Evolutionary conservation across 2,329 filamentous ascomycete species (phyloP).

Genomic region (Venturia pyrina): DNA sequence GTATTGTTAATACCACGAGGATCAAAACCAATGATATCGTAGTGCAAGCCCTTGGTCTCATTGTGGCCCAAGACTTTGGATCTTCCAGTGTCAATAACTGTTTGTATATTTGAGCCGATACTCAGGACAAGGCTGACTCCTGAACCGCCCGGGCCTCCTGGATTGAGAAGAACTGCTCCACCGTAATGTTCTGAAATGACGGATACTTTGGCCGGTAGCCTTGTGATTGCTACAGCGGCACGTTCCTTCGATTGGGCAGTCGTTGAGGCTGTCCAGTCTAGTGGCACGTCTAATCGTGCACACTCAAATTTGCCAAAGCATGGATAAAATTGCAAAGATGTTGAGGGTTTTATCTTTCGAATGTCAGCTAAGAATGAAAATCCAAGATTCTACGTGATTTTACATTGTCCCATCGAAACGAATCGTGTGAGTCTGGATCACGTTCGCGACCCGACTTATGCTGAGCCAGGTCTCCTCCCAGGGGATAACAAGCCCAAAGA

Average conservation of each 20-base stretch:
- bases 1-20: slow-evolving; percentile 31
- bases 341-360: slow-evolving; percentile 9
- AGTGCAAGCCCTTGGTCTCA: slow-evolving; percentile 18
- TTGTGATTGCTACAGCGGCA: slow-evolving; percentile 36
- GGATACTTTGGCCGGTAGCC: slow-evolving; percentile 33
- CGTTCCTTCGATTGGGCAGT: slow-evolving; percentile 23
- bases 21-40: slow-evolving; percentile 33
- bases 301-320: slow-evolving; percentile 40
- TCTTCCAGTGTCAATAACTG: slow-evolving; percentile 25
- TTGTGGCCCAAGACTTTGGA: not conserved
- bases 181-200: slow-evolving; percentile 35
- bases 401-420: not conserved
- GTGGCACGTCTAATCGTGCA: slow-evolving; percentile 38
- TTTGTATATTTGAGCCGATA: slow-evolving; percentile 26
- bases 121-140: slow-evolving; percentile 22
- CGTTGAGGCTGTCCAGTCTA: slow-evolving; percentile 34
- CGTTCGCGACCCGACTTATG: not conserved
- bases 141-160: slow-evolving; percentile 36
- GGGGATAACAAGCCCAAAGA: not conserved
- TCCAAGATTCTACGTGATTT: not conserved
- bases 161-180: slow-evolving; percentile 39
- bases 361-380: not conserved
- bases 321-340: slow-evolving; percentile 18
- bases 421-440: not conserved
- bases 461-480: not conserved